Percentiles rank a stretch among this genome's conserved stretches.
phyloP scores from a whole-genome alignment of 805 yeast genomes.

The Barnettozyma sp. region DNA sequence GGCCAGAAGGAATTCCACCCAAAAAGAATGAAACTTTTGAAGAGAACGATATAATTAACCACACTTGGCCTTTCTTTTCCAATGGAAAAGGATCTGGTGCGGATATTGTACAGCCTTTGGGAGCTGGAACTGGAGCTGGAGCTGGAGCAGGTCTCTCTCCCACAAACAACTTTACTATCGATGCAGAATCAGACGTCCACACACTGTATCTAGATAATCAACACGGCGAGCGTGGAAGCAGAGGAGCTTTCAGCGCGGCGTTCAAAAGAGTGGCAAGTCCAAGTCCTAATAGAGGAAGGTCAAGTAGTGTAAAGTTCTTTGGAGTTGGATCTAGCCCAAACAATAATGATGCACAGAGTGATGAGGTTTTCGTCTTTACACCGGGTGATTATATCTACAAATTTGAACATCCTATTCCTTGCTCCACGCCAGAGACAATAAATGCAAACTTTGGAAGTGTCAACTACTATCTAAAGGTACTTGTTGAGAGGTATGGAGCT shows the following conservation, averaged over 20 bases:
- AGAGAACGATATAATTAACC: constrained; percentile 56
- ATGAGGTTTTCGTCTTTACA: constrained; percentile 40
- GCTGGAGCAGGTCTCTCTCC: too few relatives aligned
- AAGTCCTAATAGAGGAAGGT: constrained; percentile 18
- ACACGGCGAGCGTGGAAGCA: not conserved
- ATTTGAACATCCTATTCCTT: constrained; percentile 82
- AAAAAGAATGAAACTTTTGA: constrained; percentile 64
- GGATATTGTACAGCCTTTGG: constrained; percentile 24
- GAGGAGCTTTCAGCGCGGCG: constrained; percentile 14
- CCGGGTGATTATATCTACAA: constrained; percentile 92
- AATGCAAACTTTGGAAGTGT: constrained; percentile 79
- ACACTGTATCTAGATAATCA: too few relatives aligned
- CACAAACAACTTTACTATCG: too few relatives aligned
- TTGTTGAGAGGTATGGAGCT: constrained; percentile 71
- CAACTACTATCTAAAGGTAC: constrained; percentile 59
- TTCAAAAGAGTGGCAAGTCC: constrained; percentile 24
- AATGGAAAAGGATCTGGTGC: constrained; percentile 33
- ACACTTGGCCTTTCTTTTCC: constrained; percentile 86
- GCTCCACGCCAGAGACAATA: constrained; percentile 76
- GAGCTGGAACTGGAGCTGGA: constrained; percentile 1
- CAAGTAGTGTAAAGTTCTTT: constrained; percentile 11
- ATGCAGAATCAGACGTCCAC: too few relatives aligned
- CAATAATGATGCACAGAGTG: constrained; percentile 4
- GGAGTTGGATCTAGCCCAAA: constrained; percentile 4
- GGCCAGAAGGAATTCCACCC: constrained; percentile 99